Evolutionary conservation across 305 asterid species (phyloP), one percentile per base, ranked within the genome.

Genomic region (Fraxinus nigra): DNA sequence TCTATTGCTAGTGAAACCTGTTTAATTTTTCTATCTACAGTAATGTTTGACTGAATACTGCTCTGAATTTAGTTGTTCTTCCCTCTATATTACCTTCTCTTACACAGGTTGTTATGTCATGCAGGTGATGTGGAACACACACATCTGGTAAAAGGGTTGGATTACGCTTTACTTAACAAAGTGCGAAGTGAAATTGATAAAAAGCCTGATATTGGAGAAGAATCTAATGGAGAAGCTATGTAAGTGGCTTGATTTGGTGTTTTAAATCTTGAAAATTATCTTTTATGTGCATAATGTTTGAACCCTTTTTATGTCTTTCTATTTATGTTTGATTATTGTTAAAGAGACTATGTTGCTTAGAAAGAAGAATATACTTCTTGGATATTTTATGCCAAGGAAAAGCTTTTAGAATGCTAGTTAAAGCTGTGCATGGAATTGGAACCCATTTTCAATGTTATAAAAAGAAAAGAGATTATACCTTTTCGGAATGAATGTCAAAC

Each of bases 91-190:
- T 26, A 73, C 74, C n/a, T 79, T 78, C 78, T 51, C 84, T 83
- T 80, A 83, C 54, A n/a, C 85, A 75, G 80, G 72, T 86, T 70
- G 84, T 88, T 81, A 40, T 87, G 82, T 77, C 78, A 80, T 82
- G 84, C 89, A 95, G 99, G 99, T 89, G 99, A 95, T 88, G 98
- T 95, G 81, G 98, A 96, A 88, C 99, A 96, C 90, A 96, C 99
- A 1, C 98, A 94, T 89, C 91, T 96, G 90, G 98, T 96, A 70
- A 96, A 96, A 87, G 99, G 99, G 83, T 84, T 96, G 92, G 99
- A 96, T 85, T 96, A 89, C 80, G 99, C 99, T 72, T 93, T 96
- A 84, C 98, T 96, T 83, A 82, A 96, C 88, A 94, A 96, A 91
- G 93, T 96, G 79, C 88, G 98, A 85, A 94, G 99, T 92, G 98